Conservation (phyloP, 2,329 filamentous ascomycete genomes). For the Emmonsiellopsis sp. region DNA sequence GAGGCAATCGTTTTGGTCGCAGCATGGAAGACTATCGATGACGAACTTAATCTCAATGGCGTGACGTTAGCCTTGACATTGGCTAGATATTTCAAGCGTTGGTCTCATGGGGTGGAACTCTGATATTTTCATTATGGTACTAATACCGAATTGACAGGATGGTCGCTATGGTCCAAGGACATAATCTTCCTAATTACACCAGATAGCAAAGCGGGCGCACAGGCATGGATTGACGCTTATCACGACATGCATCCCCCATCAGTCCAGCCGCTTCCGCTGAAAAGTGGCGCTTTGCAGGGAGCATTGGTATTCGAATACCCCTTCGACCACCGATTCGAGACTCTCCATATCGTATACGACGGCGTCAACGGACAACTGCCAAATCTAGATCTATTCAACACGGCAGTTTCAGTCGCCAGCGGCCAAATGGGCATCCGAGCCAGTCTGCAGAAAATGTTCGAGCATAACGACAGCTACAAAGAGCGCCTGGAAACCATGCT, state of each 20-base stretch:
- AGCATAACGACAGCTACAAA: slow-evolving; percentile 65
- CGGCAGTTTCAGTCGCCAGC: slow-evolving; percentile 74
- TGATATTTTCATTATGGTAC: background rate
- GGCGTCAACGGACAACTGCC: slow-evolving; percentile 92
- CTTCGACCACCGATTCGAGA: slow-evolving; percentile 73
- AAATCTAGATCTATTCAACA: slow-evolving; percentile 93
- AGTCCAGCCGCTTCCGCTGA: slow-evolving; percentile 71
- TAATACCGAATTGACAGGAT: slow-evolving; percentile 43
- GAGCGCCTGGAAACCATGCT: slow-evolving; percentile 82
- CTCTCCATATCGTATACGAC: slow-evolving; percentile 86
- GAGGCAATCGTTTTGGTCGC: slow-evolving; percentile 92
- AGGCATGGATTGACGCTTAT: slow-evolving; percentile 97
- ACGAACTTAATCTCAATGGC: slow-evolving; percentile 73
- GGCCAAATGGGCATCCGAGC: slow-evolving; percentile 87
- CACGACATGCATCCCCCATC: slow-evolving; percentile 72
- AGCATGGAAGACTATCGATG: slow-evolving; percentile 75
- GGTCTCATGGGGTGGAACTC: slow-evolving; percentile 9
- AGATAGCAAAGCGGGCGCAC: slow-evolving; percentile 80
- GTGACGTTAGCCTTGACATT: slow-evolving; percentile 78
- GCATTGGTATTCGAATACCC: slow-evolving; percentile 91
- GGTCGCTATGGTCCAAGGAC: slow-evolving; percentile 98
- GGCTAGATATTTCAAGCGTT: slow-evolving; percentile 86
- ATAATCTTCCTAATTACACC: slow-evolving; percentile 86
- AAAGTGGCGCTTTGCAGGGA: slow-evolving; percentile 87
- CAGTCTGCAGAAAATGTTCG: slow-evolving; percentile 76